A percentile compares a stretch with the other conserved stretches of the same genome.
Evolutionary conservation across 2,329 filamentous ascomycete species (phyloP).

Genomic region (Cadophora luteo-olivacea): DNA sequence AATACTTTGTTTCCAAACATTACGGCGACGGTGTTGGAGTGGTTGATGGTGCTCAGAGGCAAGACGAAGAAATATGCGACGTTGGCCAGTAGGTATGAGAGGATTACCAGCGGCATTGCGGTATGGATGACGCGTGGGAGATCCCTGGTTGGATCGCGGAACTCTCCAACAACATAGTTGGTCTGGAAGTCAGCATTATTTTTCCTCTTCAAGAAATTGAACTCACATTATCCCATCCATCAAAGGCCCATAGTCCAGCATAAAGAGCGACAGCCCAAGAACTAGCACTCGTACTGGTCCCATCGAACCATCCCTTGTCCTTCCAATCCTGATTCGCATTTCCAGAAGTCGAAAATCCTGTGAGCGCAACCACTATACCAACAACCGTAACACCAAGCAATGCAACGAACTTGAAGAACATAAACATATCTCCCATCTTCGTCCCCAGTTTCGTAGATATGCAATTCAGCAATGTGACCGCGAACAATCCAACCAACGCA

Average conservation of each 20-base stretch:
- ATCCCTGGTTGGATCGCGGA: conserved; percentile 88
- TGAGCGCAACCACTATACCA: conserved; percentile 87
- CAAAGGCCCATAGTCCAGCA: conserved; percentile 95
- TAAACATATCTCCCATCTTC: conserved; percentile 86
- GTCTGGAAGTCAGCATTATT: conserved; percentile 62
- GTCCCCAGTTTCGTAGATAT: conserved; percentile 89
- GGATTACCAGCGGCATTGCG: conserved; percentile 91
- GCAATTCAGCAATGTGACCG: conserved; percentile 87
- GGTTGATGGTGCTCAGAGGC: conserved; percentile 79
- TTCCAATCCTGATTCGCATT: conserved; percentile 86
- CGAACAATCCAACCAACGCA: conserved; percentile 75
- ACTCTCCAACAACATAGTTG: conserved; percentile 97
- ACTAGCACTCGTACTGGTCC: conserved; percentile 79
- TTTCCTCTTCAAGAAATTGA: background rate
- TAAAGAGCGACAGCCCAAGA: conserved; percentile 95
- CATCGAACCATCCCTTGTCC: conserved; percentile 84
- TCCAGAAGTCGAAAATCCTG: conserved; percentile 80
- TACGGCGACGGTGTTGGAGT: conserved; percentile 93
- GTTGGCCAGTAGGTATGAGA: conserved; percentile 90
- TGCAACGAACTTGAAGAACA: conserved; percentile 96
- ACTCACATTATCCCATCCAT: conserved; percentile 97
- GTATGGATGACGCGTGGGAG: conserved; percentile 95
- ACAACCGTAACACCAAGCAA: conserved; percentile 85
- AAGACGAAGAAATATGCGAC: conserved; percentile 94
- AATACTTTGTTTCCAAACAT: conserved; percentile 92